Base-by-base conservation (phyloP, 306 rosid species). In the Trifolium dubium region DNA sequence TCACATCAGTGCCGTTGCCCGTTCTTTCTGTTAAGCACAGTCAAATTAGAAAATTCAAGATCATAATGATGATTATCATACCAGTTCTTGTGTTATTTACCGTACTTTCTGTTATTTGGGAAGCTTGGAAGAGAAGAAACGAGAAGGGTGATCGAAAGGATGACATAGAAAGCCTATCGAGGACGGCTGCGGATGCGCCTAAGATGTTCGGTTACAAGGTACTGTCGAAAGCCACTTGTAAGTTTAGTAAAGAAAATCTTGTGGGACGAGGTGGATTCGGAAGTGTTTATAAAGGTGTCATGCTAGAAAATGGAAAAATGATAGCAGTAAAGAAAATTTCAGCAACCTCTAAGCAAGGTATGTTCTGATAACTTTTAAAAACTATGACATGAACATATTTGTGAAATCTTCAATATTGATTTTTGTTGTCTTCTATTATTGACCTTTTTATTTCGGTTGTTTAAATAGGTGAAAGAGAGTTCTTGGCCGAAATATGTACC, bases 221-320 rank as follows among this genome's bases (percentile, higher is more conserved):
- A 67, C 82, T 88, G 17, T 80, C 70, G 15, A 61, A 70, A 74
- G 93, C 89, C 28, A 84, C 87, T 3, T 63, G 71, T 41, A 64
- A 77, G 23, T 88, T 88, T 76, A 76, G 85, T 56, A 77, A 53
- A 53, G 89, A 84, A 65, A 86, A 84, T 31, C 73, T 88, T 61
- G 31, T 88, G 37, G 92, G 87, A 0, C 75, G 61, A 50, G 90
- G 92, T 23, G 90, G 83, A 15, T 88, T 88, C 76, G 88, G 88
- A 31, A 47, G 85, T 73, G 92, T 88, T 13, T 86, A 88, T 70
- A 82, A 84, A 78, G 92, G 88, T 19, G 13, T 72, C 60, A 7
- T 84, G 29, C 40, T 23, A 4, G 61, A 79, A 69, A 79, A 80
- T 55, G 69, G 78, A 14, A 80, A 68, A 78, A 56, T 72, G 10